phyloP scores from a whole-genome alignment of 257 asterid species.

The Rehmannia glutinosa region DNA sequence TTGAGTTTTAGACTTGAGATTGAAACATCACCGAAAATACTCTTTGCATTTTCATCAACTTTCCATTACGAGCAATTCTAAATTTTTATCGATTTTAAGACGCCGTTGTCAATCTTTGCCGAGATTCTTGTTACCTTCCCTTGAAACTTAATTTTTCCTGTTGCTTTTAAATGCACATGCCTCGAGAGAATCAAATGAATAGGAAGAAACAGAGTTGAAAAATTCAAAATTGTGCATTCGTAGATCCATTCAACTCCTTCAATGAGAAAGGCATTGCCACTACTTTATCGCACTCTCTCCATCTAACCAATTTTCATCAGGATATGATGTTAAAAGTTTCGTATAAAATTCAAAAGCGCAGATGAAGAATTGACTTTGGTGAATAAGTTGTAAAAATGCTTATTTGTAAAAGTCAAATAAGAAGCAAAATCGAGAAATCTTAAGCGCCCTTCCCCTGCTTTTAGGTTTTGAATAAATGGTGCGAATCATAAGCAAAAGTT shows the following conservation, averaged over 20 bases:
- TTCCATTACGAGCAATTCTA: constrained; percentile 26
- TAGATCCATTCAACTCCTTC: constrained; percentile 92
- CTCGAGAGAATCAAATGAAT: constrained; percentile 86
- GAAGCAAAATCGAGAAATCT: too few species aligned
- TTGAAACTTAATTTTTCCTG: constrained; percentile 91
- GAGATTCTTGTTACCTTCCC: constrained; percentile 66
- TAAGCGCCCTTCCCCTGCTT: too few species aligned
- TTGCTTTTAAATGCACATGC: constrained; percentile 90
- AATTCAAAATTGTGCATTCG: constrained; percentile 93
- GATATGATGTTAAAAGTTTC: constrained; percentile 76
- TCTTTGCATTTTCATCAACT: constrained; percentile 36
- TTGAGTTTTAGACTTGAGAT: constrained; percentile 91
- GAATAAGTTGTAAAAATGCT: too few species aligned
- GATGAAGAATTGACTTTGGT: constrained; percentile 94
- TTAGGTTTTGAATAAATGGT: too few species aligned
- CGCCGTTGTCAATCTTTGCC: constrained; percentile 28
- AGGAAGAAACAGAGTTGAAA: constrained; percentile 80
- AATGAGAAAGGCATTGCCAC: constrained; percentile 65
- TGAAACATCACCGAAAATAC: constrained; percentile 83
- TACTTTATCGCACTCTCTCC: constrained; percentile 53
- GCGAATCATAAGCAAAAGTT: too few species aligned
- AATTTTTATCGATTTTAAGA: constrained; percentile 29
- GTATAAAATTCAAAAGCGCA: constrained; percentile 85
- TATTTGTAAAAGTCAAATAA: too few species aligned
- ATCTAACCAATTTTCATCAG: constrained; percentile 45